Conservation (phyloP, 371 early-diverging fungal species). For the Phascolomyces articulosus region DNA sequence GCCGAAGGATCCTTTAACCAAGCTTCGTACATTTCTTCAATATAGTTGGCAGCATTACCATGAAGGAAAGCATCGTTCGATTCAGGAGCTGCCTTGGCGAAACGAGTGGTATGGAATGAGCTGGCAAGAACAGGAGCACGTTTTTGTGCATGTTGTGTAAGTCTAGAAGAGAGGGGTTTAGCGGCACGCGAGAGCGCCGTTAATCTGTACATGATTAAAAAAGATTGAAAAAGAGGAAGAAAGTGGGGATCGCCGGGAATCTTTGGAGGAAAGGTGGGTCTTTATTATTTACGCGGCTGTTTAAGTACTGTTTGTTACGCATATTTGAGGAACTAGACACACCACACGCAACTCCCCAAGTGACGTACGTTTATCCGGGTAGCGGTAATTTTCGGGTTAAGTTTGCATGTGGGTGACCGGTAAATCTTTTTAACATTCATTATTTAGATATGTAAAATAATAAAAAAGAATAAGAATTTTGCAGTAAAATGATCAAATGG, state of each 20-base stretch:
- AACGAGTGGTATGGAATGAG: conserved; percentile 22
- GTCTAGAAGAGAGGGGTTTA: conserved; percentile 11
- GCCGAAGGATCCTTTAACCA: conserved; percentile 92
- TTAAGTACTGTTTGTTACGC: background rate
- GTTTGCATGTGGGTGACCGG: conserved; percentile 6
- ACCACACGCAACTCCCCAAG: background rate
- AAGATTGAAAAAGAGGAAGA: conserved; percentile 5
- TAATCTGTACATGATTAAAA: conserved; percentile 25
- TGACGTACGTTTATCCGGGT: conserved; percentile 9
- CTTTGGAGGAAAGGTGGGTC: background rate
- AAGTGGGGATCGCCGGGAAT: conserved; percentile 6
- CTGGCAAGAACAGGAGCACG: conserved; percentile 17
- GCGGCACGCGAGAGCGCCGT: conserved; percentile 26
- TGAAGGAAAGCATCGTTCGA: conserved; percentile 23
- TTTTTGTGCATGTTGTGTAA: background rate
- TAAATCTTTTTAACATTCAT: conserved; percentile 10
- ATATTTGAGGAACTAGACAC: background rate
- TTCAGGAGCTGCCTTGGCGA: conserved; percentile 21
- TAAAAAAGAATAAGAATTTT: background rate
- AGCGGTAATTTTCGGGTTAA: conserved; percentile 8
- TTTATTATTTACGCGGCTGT: conserved; percentile 5
- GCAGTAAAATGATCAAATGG: conserved; percentile 11
- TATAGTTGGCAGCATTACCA: conserved; percentile 59
- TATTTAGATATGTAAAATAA: background rate
- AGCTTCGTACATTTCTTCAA: conserved; percentile 96